Conservation (phyloP, 805 yeast genomes). For the Myxozyma mucilagina region DNA sequence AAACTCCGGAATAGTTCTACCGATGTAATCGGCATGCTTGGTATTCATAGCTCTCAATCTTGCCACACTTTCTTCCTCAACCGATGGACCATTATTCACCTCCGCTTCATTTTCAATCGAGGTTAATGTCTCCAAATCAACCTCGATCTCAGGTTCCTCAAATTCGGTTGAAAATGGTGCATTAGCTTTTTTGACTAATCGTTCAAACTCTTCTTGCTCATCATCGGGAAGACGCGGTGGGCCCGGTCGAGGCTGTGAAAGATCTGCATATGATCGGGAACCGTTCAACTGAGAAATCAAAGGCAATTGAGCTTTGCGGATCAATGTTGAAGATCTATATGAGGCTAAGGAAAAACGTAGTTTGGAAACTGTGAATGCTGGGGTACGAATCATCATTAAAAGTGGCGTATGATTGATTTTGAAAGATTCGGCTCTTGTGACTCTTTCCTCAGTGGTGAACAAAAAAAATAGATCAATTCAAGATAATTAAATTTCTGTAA, state of each 20-base stretch:
- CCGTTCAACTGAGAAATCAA: neutral
- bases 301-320: neutral
- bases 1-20: conserved; percentile 81
- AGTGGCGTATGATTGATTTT: too few relatives aligned
- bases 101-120: conserved; percentile 65
- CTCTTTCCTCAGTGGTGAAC: too few relatives aligned
- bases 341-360: too few relatives aligned
- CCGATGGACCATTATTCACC: conserved; percentile 29
- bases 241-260: conserved; percentile 40
- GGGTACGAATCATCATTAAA: too few relatives aligned
- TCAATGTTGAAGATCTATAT: neutral
- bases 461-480: too few relatives aligned
- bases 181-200: conserved; percentile 74
- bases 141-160: conserved; percentile 12
- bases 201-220: conserved; percentile 90
- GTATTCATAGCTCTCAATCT: conserved; percentile 50
- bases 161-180: conserved; percentile 1
- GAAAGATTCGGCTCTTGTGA: too few relatives aligned
- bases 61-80: conserved; percentile 38
- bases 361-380: too few relatives aligned
- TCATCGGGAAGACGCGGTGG: conserved; percentile 79
- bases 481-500: too few relatives aligned
- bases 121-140: conserved; percentile 4
- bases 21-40: conserved; percentile 55
- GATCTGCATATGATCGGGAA: conserved; percentile 10